A percentile compares a stretch with the other conserved stretches of the same genome.
Conservation (phyloP, 768 basidiomycete species). For the Xanthoconium purpureum region DNA sequence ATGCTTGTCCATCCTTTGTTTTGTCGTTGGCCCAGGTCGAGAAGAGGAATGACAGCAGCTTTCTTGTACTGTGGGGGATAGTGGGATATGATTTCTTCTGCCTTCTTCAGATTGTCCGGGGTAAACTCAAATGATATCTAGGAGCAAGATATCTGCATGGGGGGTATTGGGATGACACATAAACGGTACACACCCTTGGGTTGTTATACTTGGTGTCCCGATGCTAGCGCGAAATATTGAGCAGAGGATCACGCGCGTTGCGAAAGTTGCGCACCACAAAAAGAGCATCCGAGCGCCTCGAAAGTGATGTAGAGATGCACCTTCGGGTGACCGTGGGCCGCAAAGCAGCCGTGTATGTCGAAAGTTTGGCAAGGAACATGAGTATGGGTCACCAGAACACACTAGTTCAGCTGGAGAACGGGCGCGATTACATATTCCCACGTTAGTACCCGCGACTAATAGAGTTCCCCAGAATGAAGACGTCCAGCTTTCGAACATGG, state of each 20-base stretch:
- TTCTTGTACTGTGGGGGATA: conserved; percentile 99
- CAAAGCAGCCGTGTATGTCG: conserved; percentile 10
- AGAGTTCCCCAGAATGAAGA: no score
- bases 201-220: conserved; percentile 95
- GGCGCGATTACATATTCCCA: conserved; percentile 14
- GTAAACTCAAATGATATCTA: conserved; percentile 91
- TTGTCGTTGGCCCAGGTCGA: conserved; percentile 95
- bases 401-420: background rate
- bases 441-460: background rate
- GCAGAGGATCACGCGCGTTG: conserved; percentile 7
- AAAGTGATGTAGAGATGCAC: conserved; percentile 37
- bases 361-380: conserved; percentile 25
- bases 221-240: conserved; percentile 54
- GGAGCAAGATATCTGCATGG: background rate
- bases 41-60: conserved; percentile 93
- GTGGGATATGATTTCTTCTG: conserved; percentile 83
- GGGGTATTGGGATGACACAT: background rate
- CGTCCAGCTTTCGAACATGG: background rate
- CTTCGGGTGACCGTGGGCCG: conserved; percentile 22
- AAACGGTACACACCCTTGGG: conserved; percentile 60
- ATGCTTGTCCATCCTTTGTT: conserved; percentile 99
- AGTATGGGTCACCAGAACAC: background rate
- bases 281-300: conserved; percentile 73
- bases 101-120: conserved; percentile 77
- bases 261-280: conserved; percentile 65